Evolutionary conservation across 805 yeast genomes (phyloP), one percentile per base, ranked within the genome.

Genomic region (Pichia kluyveri): DNA sequence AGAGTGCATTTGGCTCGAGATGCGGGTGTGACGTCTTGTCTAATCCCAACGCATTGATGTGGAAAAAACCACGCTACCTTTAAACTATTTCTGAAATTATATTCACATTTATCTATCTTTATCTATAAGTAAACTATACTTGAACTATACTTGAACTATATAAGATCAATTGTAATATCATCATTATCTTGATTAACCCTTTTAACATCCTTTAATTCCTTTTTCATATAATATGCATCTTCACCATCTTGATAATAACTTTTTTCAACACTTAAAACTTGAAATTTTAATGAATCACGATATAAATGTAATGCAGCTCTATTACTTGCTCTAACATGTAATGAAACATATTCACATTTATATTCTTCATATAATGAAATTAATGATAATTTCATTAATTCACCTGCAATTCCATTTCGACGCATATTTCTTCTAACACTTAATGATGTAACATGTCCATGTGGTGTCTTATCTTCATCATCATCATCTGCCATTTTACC

Each of bases 1-100:
- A 71, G 96, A 89, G 96, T 87, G 96, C 96, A 89, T 89, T 89
- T 89, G 96, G 96, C 96, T 89, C 96, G 95, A 88, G 96, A 85
- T 85, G 52, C 75, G 51, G 57, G 52, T 50, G 50, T 52, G 56
- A 52, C 66, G 66, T 62, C 55, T 56, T 58, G 67, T 57, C 52
- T 49, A 42, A 49, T 55, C 50, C 49, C 54, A 41, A 42, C 73
- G 68, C 74, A 89, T 85, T 89, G 90, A 76, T 89, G 96, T 89
- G 96, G 96, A 89, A 86, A 86, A 86, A 86, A 74, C 80, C 96
- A 77, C 82, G 96, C 96, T 89, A 89, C 96, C 96, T 89, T 51
- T 45, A 36, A 42, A 53, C 41, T 28, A 32, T 32, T 30, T 42
- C 53, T 51, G 53, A 52, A 37, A 41, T 12, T 10, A 9, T 30